These are phyloP conservation scores for Colletotrichum cordylinicola DNA, from an alignment of 2,329 filamentous ascomycete species.

Conservation along the genomic window DNA sequence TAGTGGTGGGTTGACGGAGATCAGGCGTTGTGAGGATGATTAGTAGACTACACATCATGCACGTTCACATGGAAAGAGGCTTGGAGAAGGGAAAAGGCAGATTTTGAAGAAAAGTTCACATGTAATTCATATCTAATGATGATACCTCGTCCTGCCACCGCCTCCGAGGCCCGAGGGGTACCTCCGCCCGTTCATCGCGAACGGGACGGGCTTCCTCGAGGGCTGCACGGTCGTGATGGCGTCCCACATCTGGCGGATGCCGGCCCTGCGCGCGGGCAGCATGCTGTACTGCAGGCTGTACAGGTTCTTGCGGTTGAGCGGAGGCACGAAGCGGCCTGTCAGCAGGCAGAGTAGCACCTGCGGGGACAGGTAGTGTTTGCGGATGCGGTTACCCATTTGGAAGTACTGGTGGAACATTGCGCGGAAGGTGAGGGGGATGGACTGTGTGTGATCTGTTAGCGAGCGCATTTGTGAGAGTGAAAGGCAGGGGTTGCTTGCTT, in stretches of 20 bases:
- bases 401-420: constrained; percentile 98
- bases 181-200: constrained; percentile 34
- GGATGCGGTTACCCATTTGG: constrained; percentile 88
- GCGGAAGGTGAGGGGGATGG: constrained; percentile 86
- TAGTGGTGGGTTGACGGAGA: background rate
- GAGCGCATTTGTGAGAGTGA: background rate
- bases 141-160: constrained; percentile 22
- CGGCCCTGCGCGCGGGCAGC: constrained; percentile 82
- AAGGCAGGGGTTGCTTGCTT: constrained; percentile 12
- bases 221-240: constrained; percentile 62
- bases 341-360: constrained; percentile 86
- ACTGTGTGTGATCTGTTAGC: constrained; percentile 51
- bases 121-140: constrained; percentile 23
- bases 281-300: constrained; percentile 99
- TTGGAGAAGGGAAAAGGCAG: background rate
- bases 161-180: constrained; percentile 17
- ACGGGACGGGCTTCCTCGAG: constrained; percentile 48
- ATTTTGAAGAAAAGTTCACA: background rate
- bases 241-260: constrained; percentile 86
- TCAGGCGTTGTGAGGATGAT: background rate
- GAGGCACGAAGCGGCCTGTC: constrained; percentile 91
- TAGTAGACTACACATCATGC: background rate
- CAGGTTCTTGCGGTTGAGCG: constrained; percentile 91
- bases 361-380: constrained; percentile 93
- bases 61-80: background rate